A percentile compares a stretch with the other conserved stretches of the same genome.
Conservation (phyloP, 192 early-diverging fungal species). For the Coemansia sp. region DNA sequence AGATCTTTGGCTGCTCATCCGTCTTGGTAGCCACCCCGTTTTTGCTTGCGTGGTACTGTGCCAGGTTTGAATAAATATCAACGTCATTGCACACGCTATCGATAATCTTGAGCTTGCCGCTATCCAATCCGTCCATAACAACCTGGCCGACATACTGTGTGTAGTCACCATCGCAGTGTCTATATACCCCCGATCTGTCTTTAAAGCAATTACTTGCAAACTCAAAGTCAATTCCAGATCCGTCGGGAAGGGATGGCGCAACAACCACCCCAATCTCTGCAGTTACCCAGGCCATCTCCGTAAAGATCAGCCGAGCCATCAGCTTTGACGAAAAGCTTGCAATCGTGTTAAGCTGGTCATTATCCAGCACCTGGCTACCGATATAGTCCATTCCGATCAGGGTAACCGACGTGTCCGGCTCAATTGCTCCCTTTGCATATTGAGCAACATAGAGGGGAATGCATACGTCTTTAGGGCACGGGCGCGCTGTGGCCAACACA, state of each 20-base stretch:
- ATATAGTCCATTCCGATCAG: slow-evolving; percentile 14
- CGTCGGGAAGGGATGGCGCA: slow-evolving; percentile 49
- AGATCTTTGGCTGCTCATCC: neutral
- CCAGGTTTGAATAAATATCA: slow-evolving; percentile 37
- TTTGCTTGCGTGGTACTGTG: slow-evolving; percentile 19
- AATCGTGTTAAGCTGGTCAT: slow-evolving; percentile 44
- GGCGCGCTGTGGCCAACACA: slow-evolving; percentile 17
- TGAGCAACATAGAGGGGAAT: slow-evolving; percentile 40
- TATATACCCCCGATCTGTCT: slow-evolving; percentile 19
- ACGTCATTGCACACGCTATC: slow-evolving; percentile 22
- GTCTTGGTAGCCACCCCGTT: neutral
- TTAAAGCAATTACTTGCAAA: slow-evolving; percentile 21
- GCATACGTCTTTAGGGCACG: slow-evolving; percentile 20
- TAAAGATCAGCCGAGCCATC: slow-evolving; percentile 51
- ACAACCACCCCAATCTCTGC: slow-evolving; percentile 59
- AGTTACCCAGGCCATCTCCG: slow-evolving; percentile 53
- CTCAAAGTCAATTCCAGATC: slow-evolving; percentile 29
- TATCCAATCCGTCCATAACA: slow-evolving; percentile 45
- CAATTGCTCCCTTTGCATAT: slow-evolving; percentile 9
- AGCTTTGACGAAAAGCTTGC: slow-evolving; percentile 58
- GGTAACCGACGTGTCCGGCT: slow-evolving; percentile 12
- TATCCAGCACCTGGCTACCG: slow-evolving; percentile 27
- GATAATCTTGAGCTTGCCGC: slow-evolving; percentile 36
- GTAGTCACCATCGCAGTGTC: neutral
- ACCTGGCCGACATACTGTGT: slow-evolving; percentile 8